phyloP scores from a whole-genome alignment of 106 monocot species.

The Dendrobium catenatum region DNA sequence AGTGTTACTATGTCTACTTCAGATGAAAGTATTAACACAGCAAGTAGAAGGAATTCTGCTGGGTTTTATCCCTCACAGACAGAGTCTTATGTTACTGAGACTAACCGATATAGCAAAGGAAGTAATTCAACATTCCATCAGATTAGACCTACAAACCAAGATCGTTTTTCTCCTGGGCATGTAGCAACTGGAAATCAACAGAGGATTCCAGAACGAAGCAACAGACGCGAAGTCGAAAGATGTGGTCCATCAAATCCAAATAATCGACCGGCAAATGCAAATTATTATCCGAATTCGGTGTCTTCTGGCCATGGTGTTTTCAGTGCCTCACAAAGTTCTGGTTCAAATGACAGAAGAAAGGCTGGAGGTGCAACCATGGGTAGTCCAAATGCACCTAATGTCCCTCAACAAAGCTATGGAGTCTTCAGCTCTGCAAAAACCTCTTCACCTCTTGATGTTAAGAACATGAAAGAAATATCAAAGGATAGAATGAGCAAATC shows the following conservation, averaged over 20 bases:
- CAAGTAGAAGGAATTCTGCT: too few species aligned
- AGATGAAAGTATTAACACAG: background rate
- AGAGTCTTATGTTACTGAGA: conserved; percentile 14
- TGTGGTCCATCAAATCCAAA: conserved; percentile 13
- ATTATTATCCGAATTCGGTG: conserved; percentile 5
- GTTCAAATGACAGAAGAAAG: background rate
- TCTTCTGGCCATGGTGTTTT: conserved; percentile 10
- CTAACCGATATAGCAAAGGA: conserved; percentile 29
- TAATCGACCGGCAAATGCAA: conserved; percentile 8
- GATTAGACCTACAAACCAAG: background rate
- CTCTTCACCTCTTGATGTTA: background rate
- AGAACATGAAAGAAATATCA: background rate
- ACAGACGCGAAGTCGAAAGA: conserved; percentile 1
- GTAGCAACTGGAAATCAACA: conserved; percentile 1
- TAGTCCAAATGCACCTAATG: conserved; percentile 9
- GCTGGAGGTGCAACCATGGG: background rate
- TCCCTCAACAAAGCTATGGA: conserved; percentile 20
- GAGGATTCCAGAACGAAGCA: conserved; percentile 12
- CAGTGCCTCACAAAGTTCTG: background rate
- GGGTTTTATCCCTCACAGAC: background rate
- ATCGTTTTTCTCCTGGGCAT: background rate
- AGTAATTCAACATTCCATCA: conserved; percentile 1
- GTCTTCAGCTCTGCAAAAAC: conserved; percentile 18
- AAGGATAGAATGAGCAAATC: background rate
- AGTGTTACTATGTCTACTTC: too few species aligned